Evolutionary conservation across 257 asterid genomes (phyloP).

Genomic region (Salvia hispanica): DNA sequence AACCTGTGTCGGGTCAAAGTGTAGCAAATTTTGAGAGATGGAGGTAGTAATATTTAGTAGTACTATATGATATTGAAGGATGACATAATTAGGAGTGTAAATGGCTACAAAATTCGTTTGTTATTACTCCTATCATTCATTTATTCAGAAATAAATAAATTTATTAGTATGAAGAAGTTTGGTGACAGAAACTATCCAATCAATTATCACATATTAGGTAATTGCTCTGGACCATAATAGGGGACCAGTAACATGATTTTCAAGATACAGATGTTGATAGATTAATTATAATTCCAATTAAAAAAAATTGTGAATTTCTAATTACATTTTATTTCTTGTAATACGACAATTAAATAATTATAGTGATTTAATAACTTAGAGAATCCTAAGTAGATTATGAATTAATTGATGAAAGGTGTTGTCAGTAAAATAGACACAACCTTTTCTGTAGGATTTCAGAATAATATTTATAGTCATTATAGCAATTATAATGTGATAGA

Average conservation of each 20-base stretch:
- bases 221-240: conserved; percentile 23
- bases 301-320: no score
- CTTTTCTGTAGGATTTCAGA: conserved; percentile 37
- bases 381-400: conserved; percentile 11
- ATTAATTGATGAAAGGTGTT: conserved; percentile 19
- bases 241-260: conserved; percentile 32
- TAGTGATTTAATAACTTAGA: not conserved
- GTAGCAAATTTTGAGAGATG: no score
- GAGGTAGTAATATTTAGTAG: no score
- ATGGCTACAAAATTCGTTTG: not conserved
- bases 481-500: not conserved
- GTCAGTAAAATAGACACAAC: conserved; percentile 38
- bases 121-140: not conserved
- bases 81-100: not conserved
- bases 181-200: conserved; percentile 16
- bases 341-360: not conserved
- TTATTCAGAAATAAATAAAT: not conserved
- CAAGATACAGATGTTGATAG: conserved; percentile 12
- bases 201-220: conserved; percentile 4
- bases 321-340: no score
- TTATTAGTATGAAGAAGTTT: conserved; percentile 1
- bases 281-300: not conserved
- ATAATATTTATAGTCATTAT: conserved; percentile 25
- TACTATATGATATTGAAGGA: no score
- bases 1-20: no score